Base-by-base conservation (phyloP, 2,329 filamentous ascomycete species). In the Cladosporium velox region DNA sequence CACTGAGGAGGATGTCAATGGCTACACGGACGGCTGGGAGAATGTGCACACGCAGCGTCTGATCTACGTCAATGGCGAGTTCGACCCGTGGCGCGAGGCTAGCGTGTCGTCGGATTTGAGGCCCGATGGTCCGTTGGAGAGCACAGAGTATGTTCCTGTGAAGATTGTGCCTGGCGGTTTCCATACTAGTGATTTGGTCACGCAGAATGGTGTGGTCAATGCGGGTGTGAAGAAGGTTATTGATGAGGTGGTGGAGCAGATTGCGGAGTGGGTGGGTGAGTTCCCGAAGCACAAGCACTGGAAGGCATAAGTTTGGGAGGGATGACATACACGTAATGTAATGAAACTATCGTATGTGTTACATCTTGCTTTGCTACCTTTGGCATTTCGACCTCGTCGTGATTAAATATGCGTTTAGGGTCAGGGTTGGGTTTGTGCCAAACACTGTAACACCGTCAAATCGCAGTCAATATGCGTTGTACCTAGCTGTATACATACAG, bases 41-140 rank as follows among this genome's bases (percentile, higher is more conserved):
- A 74, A 81, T 28, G 81, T 79, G 44, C 70, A 70, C 59, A 84
- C 82, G 1, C 84, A 81, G 18, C 81, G 86, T 2, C 76, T 90
- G 26, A 79, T 88, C 30, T 88, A 83, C 79, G 80, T 82, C 6
- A 88, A 88, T 70, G 87, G 84, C 52, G 79, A 86, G 74, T 85
- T 79, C 65, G 87, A 89, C 72, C 87, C 87, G 6, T 89, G 87
- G 87, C 79, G 82, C 38, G 81, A 84, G 4, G 80, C 83, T 0
- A 82, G 82, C 4, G 81, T 88, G 0, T 83, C 81, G 0, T 85
- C 84, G 21, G 78, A 81, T 30, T 82, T 82, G 72, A 79, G 86
- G 24, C 85, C 86, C 0, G 84, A 81, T 6, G 87, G 87, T 0
- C 85, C 86, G 1, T 73, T 88, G 18, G 15, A 75, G 64, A 81